Base-by-base conservation (phyloP, 805 yeast genomes). In the Suhomyces emberorum region DNA sequence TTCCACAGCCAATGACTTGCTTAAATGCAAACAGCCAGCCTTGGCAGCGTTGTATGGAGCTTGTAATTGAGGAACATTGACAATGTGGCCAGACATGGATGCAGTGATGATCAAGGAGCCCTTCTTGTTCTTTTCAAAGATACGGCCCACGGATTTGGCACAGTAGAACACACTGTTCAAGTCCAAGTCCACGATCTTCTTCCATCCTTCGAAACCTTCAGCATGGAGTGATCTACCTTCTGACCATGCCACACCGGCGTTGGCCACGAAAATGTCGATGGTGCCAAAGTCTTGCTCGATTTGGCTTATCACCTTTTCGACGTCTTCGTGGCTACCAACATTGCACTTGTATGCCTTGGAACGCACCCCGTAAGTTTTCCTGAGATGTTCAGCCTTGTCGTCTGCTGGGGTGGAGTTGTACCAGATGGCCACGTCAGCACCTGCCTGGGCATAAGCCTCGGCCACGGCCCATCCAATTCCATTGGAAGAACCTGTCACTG, bases 381-480 rank as follows among this genome's bases (percentile, higher is more conserved):
- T 63, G 12, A 83, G 65, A 21, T 57, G 64, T 49, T 68, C 70
- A 12, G 88, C 88, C 47, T 50, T 48, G 37, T 73, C 80, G 34
- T 75, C 77, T n/a, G 84, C 75, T 7, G 83, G 78, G 49, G 71
- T 74, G 40, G 77, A 66, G 78, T 68, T 68, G 54, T 68, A 68
- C 73, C 83, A 78, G 48, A 81, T 69, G 31, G 86, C 86, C 22
- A 88, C 76, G 44, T 83, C 83, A 7, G 95, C 95, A 34, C 95
- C 95, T 3, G 91, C 91, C 63, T 85, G 91, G 33, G 88, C 83
- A 51, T 70, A 85, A 2, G 88, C 89, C 57, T 79, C 84, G 29
- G 95, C 95, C 23, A 84, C 83, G 4, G 85, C 86, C 48, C 60
- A 75, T 11, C 95, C 95, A 46, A 87, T 86, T 22, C 95, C 95